These are phyloP conservation scores for Populus tremula DNA, from an alignment of 345 rosid genomes.

Conservation along the genomic window DNA sequence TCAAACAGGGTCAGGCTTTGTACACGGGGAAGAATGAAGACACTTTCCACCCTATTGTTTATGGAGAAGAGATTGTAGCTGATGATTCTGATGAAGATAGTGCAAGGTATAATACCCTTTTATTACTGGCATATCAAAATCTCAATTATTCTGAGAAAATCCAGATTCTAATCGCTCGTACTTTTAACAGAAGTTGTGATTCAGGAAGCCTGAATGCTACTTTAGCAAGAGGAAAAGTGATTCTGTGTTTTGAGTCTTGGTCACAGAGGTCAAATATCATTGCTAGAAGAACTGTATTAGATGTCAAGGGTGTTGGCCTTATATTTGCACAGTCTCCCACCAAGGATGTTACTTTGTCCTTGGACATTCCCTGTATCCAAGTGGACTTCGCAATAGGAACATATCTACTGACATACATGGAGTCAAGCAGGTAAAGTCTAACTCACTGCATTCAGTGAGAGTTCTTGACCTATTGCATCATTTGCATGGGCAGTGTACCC, in stretches of 20 bases:
- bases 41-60: conserved; percentile 44
- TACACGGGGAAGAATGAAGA: conserved; percentile 31
- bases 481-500: neutral
- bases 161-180: neutral
- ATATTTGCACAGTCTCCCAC: conserved; percentile 46
- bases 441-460: neutral
- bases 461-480: neutral
- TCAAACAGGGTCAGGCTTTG: conserved; percentile 50
- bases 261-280: conserved; percentile 37
- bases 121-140: neutral
- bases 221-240: conserved; percentile 48
- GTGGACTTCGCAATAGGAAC: conserved; percentile 48
- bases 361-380: conserved; percentile 38
- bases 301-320: conserved; percentile 40
- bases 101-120: conserved; percentile 35
- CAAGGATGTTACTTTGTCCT: conserved; percentile 36
- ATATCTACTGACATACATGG: conserved; percentile 44
- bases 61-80: conserved; percentile 44
- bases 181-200: neutral
- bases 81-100: conserved; percentile 29
- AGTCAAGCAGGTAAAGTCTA: conserved; percentile 30
- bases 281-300: conserved; percentile 37
- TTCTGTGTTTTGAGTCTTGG: conserved; percentile 49
- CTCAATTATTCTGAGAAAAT: neutral
- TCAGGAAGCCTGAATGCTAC: conserved; percentile 34